Conservation (phyloP, 139 green algal genomes). For the Micractinium sp. region DNA sequence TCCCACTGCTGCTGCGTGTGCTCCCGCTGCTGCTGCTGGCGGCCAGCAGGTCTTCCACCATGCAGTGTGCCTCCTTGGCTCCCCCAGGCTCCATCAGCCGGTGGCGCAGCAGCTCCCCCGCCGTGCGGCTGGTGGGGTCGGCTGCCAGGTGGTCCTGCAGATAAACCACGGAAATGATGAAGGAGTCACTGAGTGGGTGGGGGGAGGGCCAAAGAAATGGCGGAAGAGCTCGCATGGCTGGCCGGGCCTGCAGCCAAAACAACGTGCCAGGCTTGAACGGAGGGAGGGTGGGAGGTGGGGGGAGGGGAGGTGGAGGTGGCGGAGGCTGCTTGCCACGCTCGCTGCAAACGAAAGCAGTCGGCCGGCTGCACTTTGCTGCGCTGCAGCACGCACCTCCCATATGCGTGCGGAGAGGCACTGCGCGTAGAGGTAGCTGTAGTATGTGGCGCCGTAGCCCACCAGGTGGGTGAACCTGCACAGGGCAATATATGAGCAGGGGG, state of each 20-base stretch:
- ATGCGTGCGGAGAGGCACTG: constrained; percentile 68
- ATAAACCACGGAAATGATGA: not conserved
- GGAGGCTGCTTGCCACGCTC: too few relatives aligned
- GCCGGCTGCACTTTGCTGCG: not conserved
- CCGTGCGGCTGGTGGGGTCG: constrained; percentile 46
- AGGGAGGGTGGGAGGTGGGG: too few relatives aligned
- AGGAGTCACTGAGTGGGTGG: too few relatives aligned
- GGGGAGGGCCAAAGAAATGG: too few relatives aligned
- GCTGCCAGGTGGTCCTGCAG: constrained; percentile 47
- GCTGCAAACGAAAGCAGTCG: too few relatives aligned
- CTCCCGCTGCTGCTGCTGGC: not conserved
- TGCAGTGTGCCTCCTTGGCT: constrained; percentile 17
- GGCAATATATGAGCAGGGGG: too few relatives aligned
- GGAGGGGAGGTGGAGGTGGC: too few relatives aligned
- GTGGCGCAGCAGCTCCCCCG: constrained; percentile 35
- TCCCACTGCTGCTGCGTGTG: not conserved
- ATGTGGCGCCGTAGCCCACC: constrained; percentile 81
- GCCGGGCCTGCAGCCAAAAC: too few relatives aligned
- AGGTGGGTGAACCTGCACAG: constrained; percentile 79
- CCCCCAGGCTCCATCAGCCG: constrained; percentile 33
- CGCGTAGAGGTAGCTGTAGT: constrained; percentile 88
- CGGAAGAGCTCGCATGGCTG: too few relatives aligned
- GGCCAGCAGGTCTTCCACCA: constrained; percentile 25
- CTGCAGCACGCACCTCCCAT: constrained; percentile 52
- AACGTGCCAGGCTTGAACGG: too few relatives aligned